A percentile compares a stretch with the other conserved stretches of the same genome.
Evolutionary conservation across 768 basidiomycete species (phyloP).

Genomic region (Serendipita sp.): DNA sequence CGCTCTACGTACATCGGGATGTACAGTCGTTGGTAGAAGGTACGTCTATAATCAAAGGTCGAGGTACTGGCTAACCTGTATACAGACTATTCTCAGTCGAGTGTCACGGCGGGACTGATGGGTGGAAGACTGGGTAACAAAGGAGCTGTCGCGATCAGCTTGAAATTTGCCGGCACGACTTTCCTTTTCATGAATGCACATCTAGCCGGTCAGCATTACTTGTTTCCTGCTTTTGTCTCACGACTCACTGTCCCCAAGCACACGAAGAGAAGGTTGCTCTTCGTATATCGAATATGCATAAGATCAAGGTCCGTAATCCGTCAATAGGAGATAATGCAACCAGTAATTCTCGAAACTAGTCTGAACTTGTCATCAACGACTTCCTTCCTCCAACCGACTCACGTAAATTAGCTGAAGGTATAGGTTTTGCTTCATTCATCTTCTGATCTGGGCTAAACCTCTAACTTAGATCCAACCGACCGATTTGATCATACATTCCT

Average conservation of each 20-base stretch:
- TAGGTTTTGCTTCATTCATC: conserved; percentile 1
- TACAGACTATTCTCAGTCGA: conserved; percentile 57
- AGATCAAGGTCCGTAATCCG: conserved; percentile 53
- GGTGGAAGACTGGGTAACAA: conserved; percentile 90
- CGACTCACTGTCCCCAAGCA: conserved; percentile 26
- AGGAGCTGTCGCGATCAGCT: conserved; percentile 77
- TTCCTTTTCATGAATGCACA: conserved; percentile 86
- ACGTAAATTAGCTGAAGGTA: conserved; percentile 56
- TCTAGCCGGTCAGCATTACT: conserved; percentile 45
- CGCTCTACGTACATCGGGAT: conserved; percentile 61
- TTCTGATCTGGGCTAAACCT: neutral
- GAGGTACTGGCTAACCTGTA: neutral
- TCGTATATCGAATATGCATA: conserved; percentile 69
- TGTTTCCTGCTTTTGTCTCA: neutral
- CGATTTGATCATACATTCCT: conserved; percentile 81
- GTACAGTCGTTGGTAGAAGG: conserved; percentile 49
- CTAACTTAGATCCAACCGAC: conserved; percentile 54
- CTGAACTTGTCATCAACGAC: conserved; percentile 62
- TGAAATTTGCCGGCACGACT: conserved; percentile 67
- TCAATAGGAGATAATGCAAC: neutral
- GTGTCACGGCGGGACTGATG: conserved; percentile 78
- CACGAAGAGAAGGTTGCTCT: conserved; percentile 62
- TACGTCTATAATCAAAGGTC: conserved; percentile 14
- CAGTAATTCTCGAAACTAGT: conserved; percentile 23
- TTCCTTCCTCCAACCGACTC: conserved; percentile 54